These are phyloP conservation scores for Penicillium sp. DNA, from an alignment of 2,329 filamentous ascomycete species.

Conservation along the genomic window DNA sequence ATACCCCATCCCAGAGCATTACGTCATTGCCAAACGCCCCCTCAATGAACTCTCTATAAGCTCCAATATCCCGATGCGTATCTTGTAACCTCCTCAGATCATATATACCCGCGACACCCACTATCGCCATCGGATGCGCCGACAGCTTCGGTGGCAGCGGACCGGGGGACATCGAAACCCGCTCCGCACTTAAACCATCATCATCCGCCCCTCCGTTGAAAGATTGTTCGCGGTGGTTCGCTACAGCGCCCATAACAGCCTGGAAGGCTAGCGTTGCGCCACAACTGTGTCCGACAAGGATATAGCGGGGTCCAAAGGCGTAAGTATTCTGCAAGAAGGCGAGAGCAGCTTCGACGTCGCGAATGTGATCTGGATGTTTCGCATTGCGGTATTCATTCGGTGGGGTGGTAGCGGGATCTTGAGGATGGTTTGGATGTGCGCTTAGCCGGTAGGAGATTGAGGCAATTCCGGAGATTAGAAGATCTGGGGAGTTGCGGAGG, in stretches of 20 bases:
- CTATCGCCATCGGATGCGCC: conserved; percentile 37
- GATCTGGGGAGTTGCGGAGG: conserved; percentile 27
- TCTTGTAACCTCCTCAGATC: conserved; percentile 41
- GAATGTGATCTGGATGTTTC: conserved; percentile 47
- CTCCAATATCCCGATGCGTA: conserved; percentile 29
- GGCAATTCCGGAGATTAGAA: conserved; percentile 42
- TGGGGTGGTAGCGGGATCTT: conserved; percentile 31
- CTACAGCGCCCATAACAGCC: conserved; percentile 37
- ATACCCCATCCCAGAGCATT: conserved; percentile 39
- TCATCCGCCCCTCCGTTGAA: conserved; percentile 7
- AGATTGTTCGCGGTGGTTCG: conserved; percentile 10
- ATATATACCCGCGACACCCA: conserved; percentile 49
- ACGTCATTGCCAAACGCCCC: conserved; percentile 45
- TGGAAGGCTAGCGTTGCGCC: conserved; percentile 50
- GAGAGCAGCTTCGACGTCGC: conserved; percentile 43
- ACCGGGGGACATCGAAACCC: conserved; percentile 14
- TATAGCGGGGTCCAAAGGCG: conserved; percentile 39
- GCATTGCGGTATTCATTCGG: conserved; percentile 35
- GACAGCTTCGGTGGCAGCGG: conserved; percentile 11
- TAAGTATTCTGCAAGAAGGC: conserved; percentile 44
- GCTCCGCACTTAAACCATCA: conserved; percentile 1
- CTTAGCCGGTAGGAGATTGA: conserved; percentile 51
- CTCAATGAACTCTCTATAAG: conserved; percentile 42
- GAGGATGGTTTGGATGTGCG: conserved; percentile 41
- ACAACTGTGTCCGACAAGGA: conserved; percentile 49